Percentiles rank a stretch among this genome's conserved stretches.
phyloP scores from a whole-genome alignment of 2,329 filamentous ascomycete genomes.

The Colletotrichum sp. region DNA sequence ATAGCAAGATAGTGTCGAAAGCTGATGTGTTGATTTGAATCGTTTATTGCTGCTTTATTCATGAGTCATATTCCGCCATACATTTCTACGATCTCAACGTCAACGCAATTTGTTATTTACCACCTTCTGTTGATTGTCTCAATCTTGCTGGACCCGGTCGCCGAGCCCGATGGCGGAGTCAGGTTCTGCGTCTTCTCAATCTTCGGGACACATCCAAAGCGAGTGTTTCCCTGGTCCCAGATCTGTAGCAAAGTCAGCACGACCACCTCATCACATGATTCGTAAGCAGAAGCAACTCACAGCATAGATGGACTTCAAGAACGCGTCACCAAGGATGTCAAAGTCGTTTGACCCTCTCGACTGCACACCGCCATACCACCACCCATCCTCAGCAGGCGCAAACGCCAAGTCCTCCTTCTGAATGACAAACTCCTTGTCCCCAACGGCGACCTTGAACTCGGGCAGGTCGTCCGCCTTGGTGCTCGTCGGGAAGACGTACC shows the following conservation, averaged over 20 bases:
- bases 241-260: neutral
- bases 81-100: neutral
- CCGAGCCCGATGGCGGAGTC: neutral
- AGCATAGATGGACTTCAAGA: constrained; percentile 18
- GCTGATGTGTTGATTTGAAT: neutral
- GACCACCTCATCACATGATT: neutral
- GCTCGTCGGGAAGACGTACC: constrained; percentile 48
- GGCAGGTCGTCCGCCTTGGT: constrained; percentile 36
- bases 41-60: neutral
- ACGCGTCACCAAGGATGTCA: constrained; percentile 13
- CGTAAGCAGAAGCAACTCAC: neutral
- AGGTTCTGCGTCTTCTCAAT: constrained; percentile 16
- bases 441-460: constrained; percentile 60
- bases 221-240: constrained; percentile 17
- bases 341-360: constrained; percentile 14
- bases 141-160: neutral
- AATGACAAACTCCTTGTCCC: constrained; percentile 47
- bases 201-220: constrained; percentile 15
- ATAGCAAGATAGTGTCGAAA: neutral
- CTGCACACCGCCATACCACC: constrained; percentile 17
- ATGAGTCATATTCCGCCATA: neutral
- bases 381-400: constrained; percentile 3
- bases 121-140: neutral
- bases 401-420: constrained; percentile 17
- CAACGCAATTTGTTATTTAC: neutral